phyloP scores from a whole-genome alignment of 306 rosid genomes.

The Rosa multiflora region DNA sequence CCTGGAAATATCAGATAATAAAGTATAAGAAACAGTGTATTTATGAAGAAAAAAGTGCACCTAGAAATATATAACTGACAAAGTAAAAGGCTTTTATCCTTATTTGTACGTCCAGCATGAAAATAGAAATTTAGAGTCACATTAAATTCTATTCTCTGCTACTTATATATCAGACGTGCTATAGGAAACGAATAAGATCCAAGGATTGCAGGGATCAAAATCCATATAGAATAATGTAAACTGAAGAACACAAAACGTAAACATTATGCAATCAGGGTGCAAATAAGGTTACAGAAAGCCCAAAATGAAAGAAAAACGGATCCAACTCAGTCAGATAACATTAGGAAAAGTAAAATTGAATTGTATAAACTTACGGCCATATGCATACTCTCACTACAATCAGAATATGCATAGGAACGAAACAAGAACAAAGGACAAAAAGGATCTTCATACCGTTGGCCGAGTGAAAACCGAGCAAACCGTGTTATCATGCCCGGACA shows the following conservation, averaged over 20 bases:
- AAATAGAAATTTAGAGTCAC: neutral
- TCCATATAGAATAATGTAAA: neutral
- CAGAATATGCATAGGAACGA: neutral
- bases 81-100: neutral
- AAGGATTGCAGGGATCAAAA: neutral
- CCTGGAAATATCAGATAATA: constrained; percentile 44
- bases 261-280: neutral
- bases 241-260: neutral
- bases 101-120: neutral
- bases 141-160: neutral
- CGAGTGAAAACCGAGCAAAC: constrained; percentile 97
- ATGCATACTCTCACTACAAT: neutral
- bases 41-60: neutral
- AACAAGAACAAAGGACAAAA: neutral
- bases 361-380: neutral
- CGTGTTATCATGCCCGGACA: constrained; percentile 94
- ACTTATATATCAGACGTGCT: neutral
- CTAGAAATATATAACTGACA: neutral
- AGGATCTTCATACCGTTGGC: constrained; percentile 62
- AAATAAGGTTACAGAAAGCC: neutral
- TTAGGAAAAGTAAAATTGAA: neutral
- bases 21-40: neutral
- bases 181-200: neutral
- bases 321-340: neutral
- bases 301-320: neutral